phyloP scores from a whole-genome alignment of 1,284 basidiomycete species.

The Cutaneotrichosporon spelunceum region DNA sequence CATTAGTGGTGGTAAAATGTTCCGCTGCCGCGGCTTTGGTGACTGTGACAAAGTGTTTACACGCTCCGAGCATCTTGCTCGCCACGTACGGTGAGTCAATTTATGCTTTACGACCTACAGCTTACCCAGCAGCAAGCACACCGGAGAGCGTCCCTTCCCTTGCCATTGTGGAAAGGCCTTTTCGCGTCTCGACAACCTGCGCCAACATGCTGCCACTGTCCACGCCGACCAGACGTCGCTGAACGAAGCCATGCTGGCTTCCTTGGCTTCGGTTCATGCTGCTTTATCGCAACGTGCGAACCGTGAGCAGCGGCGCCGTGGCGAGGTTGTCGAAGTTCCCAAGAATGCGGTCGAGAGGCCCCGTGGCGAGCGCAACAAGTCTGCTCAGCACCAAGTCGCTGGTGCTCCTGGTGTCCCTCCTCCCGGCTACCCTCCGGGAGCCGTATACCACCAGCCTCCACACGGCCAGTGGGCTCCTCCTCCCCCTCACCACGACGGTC shows the following conservation, averaged over 20 bases:
- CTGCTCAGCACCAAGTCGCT: background rate
- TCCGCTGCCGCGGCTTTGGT: constrained; percentile 90
- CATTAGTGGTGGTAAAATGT: constrained; percentile 66
- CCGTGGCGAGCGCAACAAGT: constrained; percentile 25
- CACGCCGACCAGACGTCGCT: constrained; percentile 80
- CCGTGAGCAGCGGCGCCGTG: constrained; percentile 47
- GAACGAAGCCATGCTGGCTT: constrained; percentile 89
- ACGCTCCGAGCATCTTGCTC: constrained; percentile 87
- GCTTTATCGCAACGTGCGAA: constrained; percentile 59
- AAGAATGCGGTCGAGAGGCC: constrained; percentile 49
- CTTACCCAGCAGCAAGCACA: constrained; percentile 73
- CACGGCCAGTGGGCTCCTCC: constrained; percentile 18
- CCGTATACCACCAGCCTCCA: constrained; percentile 14
- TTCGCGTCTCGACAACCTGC: constrained; percentile 90
- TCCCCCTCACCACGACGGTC: constrained; percentile 27
- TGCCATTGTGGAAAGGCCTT: constrained; percentile 96
- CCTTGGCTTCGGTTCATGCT: constrained; percentile 79
- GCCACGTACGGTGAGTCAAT: constrained; percentile 76
- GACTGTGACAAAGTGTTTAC: constrained; percentile 96
- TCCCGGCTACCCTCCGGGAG: constrained; percentile 12
- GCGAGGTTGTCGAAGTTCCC: constrained; percentile 51
- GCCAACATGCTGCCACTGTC: constrained; percentile 93
- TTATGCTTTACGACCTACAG: background rate
- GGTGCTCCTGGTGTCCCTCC: constrained; percentile 11
- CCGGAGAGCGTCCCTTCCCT: constrained; percentile 89